Conservation (phyloP, 2,329 filamentous ascomycete genomes). For the Botrytis paeoniae region DNA sequence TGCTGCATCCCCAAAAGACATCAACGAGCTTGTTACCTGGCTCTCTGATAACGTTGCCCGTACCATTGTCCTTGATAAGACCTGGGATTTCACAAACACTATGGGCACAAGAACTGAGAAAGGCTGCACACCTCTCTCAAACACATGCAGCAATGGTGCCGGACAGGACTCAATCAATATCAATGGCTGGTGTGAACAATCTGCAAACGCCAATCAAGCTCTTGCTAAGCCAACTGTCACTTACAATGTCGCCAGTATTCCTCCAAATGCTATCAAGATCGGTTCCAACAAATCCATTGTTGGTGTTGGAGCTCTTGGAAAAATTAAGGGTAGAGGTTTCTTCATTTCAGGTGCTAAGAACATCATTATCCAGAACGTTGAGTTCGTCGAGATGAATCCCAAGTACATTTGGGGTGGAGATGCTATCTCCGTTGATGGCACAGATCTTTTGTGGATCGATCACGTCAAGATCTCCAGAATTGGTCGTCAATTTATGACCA, state of each 20-base stretch:
- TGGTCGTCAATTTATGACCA: conserved; percentile 44
- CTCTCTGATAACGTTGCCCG: not conserved
- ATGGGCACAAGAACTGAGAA: not conserved
- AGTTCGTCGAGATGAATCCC: conserved; percentile 54
- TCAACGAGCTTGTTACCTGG: not conserved
- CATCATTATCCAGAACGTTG: conserved; percentile 42
- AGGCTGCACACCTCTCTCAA: not conserved
- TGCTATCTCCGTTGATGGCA: conserved; percentile 51
- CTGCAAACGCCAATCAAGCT: not conserved
- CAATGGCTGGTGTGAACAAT: not conserved
- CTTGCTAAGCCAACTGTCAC: not conserved
- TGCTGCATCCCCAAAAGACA: not conserved
- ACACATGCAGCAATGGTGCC: not conserved
- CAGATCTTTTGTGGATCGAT: conserved; percentile 41
- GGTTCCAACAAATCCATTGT: not conserved
- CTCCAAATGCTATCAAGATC: not conserved
- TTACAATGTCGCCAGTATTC: not conserved
- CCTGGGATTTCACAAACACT: not conserved
- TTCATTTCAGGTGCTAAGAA: not conserved
- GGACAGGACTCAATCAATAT: not conserved
- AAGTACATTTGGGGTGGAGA: conserved; percentile 60
- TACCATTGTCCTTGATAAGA: not conserved
- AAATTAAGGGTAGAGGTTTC: conserved; percentile 9
- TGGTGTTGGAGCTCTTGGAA: not conserved
- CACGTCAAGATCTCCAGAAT: conserved; percentile 40